Conservation (phyloP, 805 yeast species). For the Myxozyma udenii region DNA sequence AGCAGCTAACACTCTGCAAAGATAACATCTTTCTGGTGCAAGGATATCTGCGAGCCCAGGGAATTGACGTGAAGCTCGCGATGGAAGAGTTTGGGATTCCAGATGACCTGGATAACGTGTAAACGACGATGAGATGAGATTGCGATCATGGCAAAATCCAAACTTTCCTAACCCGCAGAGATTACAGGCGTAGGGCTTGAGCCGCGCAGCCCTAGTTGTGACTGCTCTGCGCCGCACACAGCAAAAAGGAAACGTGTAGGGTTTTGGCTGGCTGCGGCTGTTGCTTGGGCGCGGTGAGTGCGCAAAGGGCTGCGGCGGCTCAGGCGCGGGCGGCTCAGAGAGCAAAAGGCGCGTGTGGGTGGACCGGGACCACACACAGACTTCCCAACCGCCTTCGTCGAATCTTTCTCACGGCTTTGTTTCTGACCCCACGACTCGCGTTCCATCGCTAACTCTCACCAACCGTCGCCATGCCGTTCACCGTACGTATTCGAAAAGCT, state of each 20-base stretch:
- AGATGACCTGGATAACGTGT: conserved; percentile 34
- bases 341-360: no score
- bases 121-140: background rate
- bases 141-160: background rate
- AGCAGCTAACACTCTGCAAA: conserved; percentile 13
- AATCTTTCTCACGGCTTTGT: no score
- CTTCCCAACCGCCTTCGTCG: no score
- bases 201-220: background rate
- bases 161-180: no score
- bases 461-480: conserved; percentile 28
- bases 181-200: background rate
- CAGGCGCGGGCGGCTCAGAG: no score
- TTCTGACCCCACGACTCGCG: no score
- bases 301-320: no score
- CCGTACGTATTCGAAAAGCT: conserved; percentile 20
- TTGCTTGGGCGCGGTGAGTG: background rate
- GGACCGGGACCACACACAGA: no score
- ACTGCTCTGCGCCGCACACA: background rate
- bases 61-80: conserved; percentile 37
- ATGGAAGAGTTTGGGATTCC: conserved; percentile 47
- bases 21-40: conserved; percentile 47
- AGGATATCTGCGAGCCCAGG: conserved; percentile 39
- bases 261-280: background rate
- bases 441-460: conserved; percentile 1
- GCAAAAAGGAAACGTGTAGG: no score